Base-by-base conservation (phyloP, 2,329 filamentous ascomycete genomes). In the Chaetomium sp. region DNA sequence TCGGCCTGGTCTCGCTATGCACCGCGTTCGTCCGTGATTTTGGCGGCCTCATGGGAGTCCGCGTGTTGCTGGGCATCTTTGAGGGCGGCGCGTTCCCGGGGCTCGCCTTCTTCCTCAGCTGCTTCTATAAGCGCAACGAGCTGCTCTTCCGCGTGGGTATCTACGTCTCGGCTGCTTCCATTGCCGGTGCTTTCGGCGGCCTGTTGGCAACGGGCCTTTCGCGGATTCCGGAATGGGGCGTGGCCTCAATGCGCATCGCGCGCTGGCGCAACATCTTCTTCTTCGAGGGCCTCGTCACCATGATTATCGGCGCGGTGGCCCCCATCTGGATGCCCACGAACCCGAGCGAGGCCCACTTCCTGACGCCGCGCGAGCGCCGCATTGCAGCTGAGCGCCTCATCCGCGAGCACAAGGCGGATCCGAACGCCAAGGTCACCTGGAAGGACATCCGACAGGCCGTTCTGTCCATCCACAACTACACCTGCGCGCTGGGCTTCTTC, bases 241-340 rank as follows among this genome's bases (percentile, higher is more conserved):
- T 70, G 6, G 68, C 66, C 0, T 58, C 68, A 2, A 71, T 71
- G 56, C 70, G 64, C 34, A 72, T 83, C 52, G 70, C 77, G 59
- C 77, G 73, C 0, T 81, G 79, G 79, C 73, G 77, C 57, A 80
- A 80, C 66, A 85, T 85, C 61, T 84, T 84, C 71, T 82, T 84
- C 69, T 83, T 85, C 57, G 81, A 84, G 64, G 81, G 81, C 0
- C 65, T 82, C 43, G 62, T 82, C 58, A 84, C 80, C 8, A 66
- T 77, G 27, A 56, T 79, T 43, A 62, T 78, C 10, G 79, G 77
- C 0, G 41, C 74, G 1, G 56, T 70, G 1, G 77, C 79, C 0
- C 79, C 79, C 0, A 70, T 79, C 51, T 68, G 79, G 58, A 76
- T 84, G 70, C 79, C 80, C 0, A 73, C 73, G 6, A 73, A 67